These are phyloP conservation scores for Cyberlindnera amylophila DNA, from an alignment of 805 yeast genomes.

Conservation along the genomic window DNA sequence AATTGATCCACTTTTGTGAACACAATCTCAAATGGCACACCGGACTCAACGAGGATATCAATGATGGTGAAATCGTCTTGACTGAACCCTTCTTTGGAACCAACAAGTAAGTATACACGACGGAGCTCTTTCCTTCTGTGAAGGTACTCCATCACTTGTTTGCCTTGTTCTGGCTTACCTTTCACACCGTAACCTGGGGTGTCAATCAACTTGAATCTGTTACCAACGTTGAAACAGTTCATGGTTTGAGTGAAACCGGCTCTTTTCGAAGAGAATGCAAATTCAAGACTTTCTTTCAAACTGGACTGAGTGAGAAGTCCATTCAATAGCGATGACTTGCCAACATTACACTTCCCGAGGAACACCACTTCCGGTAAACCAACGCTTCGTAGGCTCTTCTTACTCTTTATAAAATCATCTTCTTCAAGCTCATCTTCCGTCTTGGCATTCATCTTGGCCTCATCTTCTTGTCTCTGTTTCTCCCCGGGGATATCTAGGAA, in stretches of 20 bases:
- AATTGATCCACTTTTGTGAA: slow-evolving; percentile 74
- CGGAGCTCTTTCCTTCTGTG: slow-evolving; percentile 48
- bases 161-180: slow-evolving; percentile 67
- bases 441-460: slow-evolving; percentile 11
- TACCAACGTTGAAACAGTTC: slow-evolving; percentile 67
- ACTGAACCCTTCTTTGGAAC: slow-evolving; percentile 56
- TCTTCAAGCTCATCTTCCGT: slow-evolving; percentile 15
- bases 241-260: slow-evolving; percentile 60
- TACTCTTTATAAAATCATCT: slow-evolving; percentile 5
- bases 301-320: slow-evolving; percentile 44
- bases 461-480: slow-evolving; percentile 27
- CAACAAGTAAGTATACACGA: slow-evolving; percentile 58
- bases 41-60: slow-evolving; percentile 45
- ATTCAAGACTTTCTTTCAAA: slow-evolving; percentile 26
- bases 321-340: slow-evolving; percentile 77
- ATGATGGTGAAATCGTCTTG: slow-evolving; percentile 54
- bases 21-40: slow-evolving; percentile 68
- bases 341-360: slow-evolving; percentile 81
- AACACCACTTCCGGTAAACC: slow-evolving; percentile 71
- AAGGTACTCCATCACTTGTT: slow-evolving; percentile 60
- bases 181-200: slow-evolving; percentile 87
- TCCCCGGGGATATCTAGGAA: slow-evolving; percentile 59
- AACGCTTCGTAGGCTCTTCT: slow-evolving; percentile 6
- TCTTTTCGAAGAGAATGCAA: slow-evolving; percentile 52
- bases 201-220: slow-evolving; percentile 65